A percentile compares a stretch with the other conserved stretches of the same genome.
Evolutionary conservation across 257 asterid genomes (phyloP).

Genomic region (Apocynum venetum): DNA sequence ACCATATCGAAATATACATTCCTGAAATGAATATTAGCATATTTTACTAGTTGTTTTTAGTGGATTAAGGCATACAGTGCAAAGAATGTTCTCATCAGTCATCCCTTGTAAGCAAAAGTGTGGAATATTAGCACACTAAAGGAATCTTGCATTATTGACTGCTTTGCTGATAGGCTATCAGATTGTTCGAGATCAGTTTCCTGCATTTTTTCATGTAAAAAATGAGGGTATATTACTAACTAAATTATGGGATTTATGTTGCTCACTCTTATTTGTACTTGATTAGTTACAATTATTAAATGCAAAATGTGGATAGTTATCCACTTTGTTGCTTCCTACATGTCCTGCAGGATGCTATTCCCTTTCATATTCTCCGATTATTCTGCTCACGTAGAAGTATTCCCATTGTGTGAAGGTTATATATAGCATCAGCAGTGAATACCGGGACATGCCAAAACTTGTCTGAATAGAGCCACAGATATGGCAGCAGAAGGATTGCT

Average conservation of each 20-base stretch:
- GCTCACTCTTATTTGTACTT: background rate
- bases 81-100: background rate
- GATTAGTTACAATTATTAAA: background rate
- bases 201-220: background rate
- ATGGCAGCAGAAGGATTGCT: slow-evolving; percentile 14
- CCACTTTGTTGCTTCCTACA: background rate
- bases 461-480: background rate
- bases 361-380: background rate
- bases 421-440: background rate
- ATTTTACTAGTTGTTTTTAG: background rate
- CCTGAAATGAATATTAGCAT: slow-evolving; percentile 7
- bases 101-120: background rate
- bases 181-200: background rate
- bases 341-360: slow-evolving; percentile 13
- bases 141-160: background rate
- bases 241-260: background rate
- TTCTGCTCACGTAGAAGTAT: background rate
- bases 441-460: background rate
- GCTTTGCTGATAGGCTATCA: background rate
- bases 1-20: background rate
- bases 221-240: too few species aligned
- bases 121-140: background rate
- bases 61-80: background rate
- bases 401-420: background rate
- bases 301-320: background rate